Base-by-base conservation (phyloP, 768 basidiomycete species). In the Leccinum aurantiacum region DNA sequence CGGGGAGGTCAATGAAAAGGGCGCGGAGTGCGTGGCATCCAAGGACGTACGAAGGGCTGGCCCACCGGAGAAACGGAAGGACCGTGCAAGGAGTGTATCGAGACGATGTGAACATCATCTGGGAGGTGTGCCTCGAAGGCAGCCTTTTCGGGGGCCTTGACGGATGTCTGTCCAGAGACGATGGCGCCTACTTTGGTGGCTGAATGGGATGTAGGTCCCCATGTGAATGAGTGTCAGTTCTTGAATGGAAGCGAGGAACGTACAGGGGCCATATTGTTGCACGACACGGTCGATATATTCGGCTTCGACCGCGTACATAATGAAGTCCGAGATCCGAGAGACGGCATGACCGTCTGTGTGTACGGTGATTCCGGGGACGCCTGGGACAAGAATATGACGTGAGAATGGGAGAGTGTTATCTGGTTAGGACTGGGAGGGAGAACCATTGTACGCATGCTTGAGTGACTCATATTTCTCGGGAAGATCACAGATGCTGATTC, bases 261-360 rank as follows among this genome's bases (percentile, higher is more conserved):
- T 65, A 95, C 94, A 95, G n/a, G 95, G 93, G 8, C 96, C 96
- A 68, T 87, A 98, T 66, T 91, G 81, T 11, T 80, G 80, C 8
- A 98, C 95, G n/a, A 96, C 93, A 1, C 77, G 73, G 35, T 85
- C 84, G 61, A 98, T 90, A 68, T 82, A 88, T 66, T 93, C 93
- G 17, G 96, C 95, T 70, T 98, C 95, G 51, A 98, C 93, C 17
- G 92, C 90, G 74, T 98, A 98, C 69, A 98, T 82, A 74, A 98
- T 91, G 63, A 94, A 91, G 75, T 98, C 96, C 29, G 93, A 90
- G 3, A 89, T 82, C 10, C 96, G 84, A 3, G 95, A 88, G 14
- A 98, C 95, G 25, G 81, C 81, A 67, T 98, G 93, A 0, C 96
- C 96, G 67, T 95, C 87, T n/a, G 66, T 71, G 54, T 91, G 76